These are phyloP conservation scores for Selaginella tamariscina DNA, from an alignment of 75 land plant genomes.

Conservation along the genomic window DNA sequence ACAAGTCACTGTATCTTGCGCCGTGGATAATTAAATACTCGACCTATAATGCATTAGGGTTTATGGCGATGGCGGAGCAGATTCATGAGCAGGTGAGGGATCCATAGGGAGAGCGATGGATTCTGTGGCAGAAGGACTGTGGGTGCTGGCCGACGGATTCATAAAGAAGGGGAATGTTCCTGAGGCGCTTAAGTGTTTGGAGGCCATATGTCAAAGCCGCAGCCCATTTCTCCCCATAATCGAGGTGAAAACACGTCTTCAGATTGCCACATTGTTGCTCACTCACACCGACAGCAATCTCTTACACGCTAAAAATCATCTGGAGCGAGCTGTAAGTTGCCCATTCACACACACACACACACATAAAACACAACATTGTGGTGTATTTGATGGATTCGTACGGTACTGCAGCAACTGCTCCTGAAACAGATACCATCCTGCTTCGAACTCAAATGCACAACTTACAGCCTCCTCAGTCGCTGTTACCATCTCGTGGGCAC, in stretches of 20 bases:
- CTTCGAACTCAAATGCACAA: conserved; percentile 70
- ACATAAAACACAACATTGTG: background rate
- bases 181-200: conserved; percentile 72
- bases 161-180: conserved; percentile 47
- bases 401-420: conserved; percentile 50
- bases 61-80: too few species aligned
- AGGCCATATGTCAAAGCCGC: conserved; percentile 66
- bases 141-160: conserved; percentile 62
- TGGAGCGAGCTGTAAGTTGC: conserved; percentile 62
- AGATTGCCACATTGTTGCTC: conserved; percentile 60
- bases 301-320: conserved; percentile 75
- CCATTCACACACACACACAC: too few species aligned
- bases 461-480: conserved; percentile 69
- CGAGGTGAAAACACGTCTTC: conserved; percentile 82
- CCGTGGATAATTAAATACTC: too few species aligned
- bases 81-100: too few species aligned
- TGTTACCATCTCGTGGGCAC: conserved; percentile 85
- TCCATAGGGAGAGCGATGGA: conserved; percentile 44
- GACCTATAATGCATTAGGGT: too few species aligned
- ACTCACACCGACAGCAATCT: conserved; percentile 63
- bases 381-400: background rate
- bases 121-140: conserved; percentile 80
- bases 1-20: too few species aligned
- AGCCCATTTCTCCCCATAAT: conserved; percentile 69
- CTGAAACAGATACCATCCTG: conserved; percentile 77